A percentile compares a stretch with the other conserved stretches of the same genome.
phyloP scores from a whole-genome alignment of 2,329 filamentous ascomycete species.

The Colletotrichum sp. region DNA sequence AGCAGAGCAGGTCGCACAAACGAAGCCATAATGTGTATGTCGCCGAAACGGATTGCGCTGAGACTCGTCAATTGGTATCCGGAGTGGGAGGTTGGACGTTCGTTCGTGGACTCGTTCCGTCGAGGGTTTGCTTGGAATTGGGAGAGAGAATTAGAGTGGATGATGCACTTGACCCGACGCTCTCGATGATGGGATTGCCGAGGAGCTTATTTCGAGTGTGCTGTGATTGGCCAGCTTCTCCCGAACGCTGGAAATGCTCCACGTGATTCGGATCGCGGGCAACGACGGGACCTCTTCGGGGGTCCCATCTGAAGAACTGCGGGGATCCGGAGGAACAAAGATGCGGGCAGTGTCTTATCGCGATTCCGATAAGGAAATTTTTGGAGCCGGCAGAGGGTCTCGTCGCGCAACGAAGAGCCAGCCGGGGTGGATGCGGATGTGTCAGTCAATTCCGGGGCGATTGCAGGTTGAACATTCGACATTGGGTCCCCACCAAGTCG shows the following conservation, averaged over 20 bases:
- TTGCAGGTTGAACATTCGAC: background rate
- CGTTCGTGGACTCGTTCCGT: background rate
- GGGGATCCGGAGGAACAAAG: background rate
- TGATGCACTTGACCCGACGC: constrained; percentile 29
- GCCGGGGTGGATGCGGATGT: background rate
- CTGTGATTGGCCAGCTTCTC: constrained; percentile 46
- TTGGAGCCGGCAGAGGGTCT: background rate
- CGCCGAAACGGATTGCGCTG: background rate
- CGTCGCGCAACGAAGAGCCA: background rate
- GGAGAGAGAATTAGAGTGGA: constrained; percentile 21
- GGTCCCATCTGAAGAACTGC: background rate
- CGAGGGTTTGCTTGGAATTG: constrained; percentile 14
- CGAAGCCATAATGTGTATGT: constrained; percentile 53
- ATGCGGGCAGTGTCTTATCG: background rate
- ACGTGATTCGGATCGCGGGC: constrained; percentile 15
- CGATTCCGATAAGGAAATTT: constrained; percentile 17
- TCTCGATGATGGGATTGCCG: constrained; percentile 45
- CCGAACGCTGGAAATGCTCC: constrained; percentile 10
- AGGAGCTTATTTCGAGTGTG: constrained; percentile 43
- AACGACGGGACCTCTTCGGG: background rate
- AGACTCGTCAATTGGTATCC: constrained; percentile 16
- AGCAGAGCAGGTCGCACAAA: constrained; percentile 60
- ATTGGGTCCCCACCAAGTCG: background rate
- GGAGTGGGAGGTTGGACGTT: background rate
- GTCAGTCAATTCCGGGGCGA: background rate